phyloP scores from a whole-genome alignment of 2,329 filamentous ascomycete genomes.

The Fusarium liriodendri region DNA sequence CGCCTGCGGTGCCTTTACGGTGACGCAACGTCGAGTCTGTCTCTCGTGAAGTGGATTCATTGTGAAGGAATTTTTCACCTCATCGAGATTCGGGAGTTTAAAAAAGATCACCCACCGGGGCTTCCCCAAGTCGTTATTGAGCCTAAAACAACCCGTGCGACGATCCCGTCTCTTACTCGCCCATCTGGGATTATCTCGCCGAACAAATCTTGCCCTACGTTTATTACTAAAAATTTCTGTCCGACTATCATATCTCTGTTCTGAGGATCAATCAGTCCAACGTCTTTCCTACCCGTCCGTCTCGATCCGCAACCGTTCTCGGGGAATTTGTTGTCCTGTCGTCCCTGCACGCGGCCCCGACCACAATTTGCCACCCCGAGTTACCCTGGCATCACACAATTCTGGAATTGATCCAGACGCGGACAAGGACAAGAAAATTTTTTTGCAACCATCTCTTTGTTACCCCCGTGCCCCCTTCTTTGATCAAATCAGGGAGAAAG shows the following conservation, averaged over 20 bases:
- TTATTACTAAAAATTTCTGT: slow-evolving; percentile 5
- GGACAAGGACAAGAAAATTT: slow-evolving; percentile 40
- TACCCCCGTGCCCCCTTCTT: slow-evolving; percentile 24
- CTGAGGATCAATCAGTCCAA: slow-evolving; percentile 16
- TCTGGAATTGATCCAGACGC: slow-evolving; percentile 39
- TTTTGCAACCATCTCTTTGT: slow-evolving; percentile 27
- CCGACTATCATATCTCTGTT: not conserved
- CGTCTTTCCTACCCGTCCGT: slow-evolving; percentile 6
- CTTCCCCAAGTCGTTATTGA: slow-evolving; percentile 26
- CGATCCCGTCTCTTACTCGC: slow-evolving; percentile 14
- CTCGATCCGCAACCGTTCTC: slow-evolving; percentile 30
- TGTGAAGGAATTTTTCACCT: slow-evolving; percentile 34
- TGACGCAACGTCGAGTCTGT: slow-evolving; percentile 38
- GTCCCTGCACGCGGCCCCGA: slow-evolving; percentile 41
- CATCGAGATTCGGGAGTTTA: slow-evolving; percentile 35
- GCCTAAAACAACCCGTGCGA: slow-evolving; percentile 24
- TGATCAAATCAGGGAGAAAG: slow-evolving; percentile 40
- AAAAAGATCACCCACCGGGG: slow-evolving; percentile 12
- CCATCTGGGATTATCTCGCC: slow-evolving; percentile 3
- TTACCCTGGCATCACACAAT: slow-evolving; percentile 44
- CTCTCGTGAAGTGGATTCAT: slow-evolving; percentile 33
- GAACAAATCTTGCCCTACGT: slow-evolving; percentile 16
- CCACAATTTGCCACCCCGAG: slow-evolving; percentile 43
- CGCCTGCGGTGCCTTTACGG: slow-evolving; percentile 38
- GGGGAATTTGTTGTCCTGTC: slow-evolving; percentile 43